Conservation (phyloP, 2,329 filamentous ascomycete species). For the Trichoderma lentiforme region DNA sequence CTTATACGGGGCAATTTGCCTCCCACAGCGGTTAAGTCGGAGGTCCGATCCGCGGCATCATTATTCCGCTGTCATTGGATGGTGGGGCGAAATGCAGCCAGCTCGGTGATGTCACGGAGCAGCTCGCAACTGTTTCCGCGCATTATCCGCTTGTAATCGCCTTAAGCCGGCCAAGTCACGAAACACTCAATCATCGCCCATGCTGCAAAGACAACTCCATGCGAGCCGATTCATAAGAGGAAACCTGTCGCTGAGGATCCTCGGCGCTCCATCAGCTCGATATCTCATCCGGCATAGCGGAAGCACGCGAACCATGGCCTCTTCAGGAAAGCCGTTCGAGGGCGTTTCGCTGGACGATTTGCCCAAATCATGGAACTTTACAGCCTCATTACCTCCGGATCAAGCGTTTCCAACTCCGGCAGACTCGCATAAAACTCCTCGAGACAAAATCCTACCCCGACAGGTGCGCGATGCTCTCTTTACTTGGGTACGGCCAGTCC, state of each 20-base stretch:
- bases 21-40: background rate
- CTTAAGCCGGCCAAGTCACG: background rate
- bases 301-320: constrained; percentile 6
- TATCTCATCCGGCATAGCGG: background rate
- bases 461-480: constrained; percentile 82
- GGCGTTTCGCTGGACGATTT: constrained; percentile 50
- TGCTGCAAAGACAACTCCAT: constrained; percentile 2
- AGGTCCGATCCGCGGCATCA: background rate
- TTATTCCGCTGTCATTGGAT: background rate
- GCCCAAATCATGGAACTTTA: constrained; percentile 64
- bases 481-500: constrained; percentile 84
- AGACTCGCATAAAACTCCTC: constrained; percentile 75
- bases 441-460: constrained; percentile 72
- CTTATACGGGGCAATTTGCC: background rate
- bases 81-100: background rate
- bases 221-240: background rate
- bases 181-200: background rate
- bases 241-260: constrained; percentile 34
- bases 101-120: constrained; percentile 15
- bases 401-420: constrained; percentile 74
- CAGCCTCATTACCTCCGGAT: constrained; percentile 70
- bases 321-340: constrained; percentile 18
- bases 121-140: background rate
- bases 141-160: constrained; percentile 7
- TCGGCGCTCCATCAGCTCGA: constrained; percentile 28